Evolutionary conservation across 148 eudicot genomes (phyloP).

Genomic region (Beta vulgaris): DNA sequence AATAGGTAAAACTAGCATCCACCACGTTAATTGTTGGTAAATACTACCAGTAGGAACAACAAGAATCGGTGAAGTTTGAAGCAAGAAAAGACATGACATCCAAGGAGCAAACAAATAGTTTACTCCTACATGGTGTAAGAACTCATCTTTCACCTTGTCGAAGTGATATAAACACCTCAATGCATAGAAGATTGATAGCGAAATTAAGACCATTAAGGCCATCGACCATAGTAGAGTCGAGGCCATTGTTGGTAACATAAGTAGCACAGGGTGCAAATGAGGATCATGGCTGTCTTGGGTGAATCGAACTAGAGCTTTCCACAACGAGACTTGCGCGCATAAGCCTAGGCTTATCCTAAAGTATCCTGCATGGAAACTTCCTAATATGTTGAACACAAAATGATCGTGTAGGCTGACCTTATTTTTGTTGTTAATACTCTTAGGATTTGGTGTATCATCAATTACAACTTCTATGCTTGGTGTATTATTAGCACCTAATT

Average conservation of each 20-base stretch:
- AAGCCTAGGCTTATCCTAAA: constrained; percentile 49
- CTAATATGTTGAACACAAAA: constrained; percentile 14
- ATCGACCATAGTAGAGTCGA: constrained; percentile 41
- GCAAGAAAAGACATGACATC: constrained; percentile 56
- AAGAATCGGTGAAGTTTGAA: constrained; percentile 54
- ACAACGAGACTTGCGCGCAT: constrained; percentile 42
- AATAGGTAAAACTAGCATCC: constrained; percentile 36
- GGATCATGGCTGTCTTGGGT: constrained; percentile 14
- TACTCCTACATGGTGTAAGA: constrained; percentile 58
- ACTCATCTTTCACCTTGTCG: constrained; percentile 44
- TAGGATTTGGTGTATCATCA: constrained; percentile 10
- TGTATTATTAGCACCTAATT: not conserved
- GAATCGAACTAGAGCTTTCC: constrained; percentile 41
- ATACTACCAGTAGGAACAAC: constrained; percentile 3
- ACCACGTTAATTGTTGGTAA: constrained; percentile 25
- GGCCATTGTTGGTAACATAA: constrained; percentile 29
- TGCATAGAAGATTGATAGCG: constrained; percentile 35
- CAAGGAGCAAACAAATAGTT: constrained; percentile 75
- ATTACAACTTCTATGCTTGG: constrained; percentile 9
- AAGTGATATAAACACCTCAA: constrained; percentile 31
- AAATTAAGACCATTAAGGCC: constrained; percentile 26
- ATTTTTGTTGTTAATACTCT: not conserved
- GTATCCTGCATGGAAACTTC: constrained; percentile 53
- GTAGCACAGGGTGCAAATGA: constrained; percentile 6
- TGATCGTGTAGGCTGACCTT: not conserved